Conservation (phyloP, 1,284 basidiomycete species). For the Cutaneotrichosporon sp. region DNA sequence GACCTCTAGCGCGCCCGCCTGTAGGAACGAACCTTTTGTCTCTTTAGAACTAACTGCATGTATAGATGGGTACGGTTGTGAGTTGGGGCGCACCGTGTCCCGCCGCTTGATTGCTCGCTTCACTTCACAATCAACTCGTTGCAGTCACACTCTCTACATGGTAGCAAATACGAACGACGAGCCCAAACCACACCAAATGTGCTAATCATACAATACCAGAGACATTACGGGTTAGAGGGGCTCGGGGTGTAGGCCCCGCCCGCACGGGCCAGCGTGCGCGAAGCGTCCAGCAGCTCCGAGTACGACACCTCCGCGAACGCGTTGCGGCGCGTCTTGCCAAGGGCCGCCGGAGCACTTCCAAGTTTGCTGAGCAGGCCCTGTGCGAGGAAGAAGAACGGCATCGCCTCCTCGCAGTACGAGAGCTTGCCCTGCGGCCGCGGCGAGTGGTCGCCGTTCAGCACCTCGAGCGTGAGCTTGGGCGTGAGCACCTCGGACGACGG, state of each 20-base stretch:
- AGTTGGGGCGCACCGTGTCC: too few relatives aligned
- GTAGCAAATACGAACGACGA: not conserved
- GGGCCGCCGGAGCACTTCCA: not conserved
- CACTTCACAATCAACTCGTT: too few relatives aligned
- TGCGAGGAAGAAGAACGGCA: slow-evolving; percentile 56
- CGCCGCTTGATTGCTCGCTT: too few relatives aligned
- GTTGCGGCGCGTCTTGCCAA: slow-evolving; percentile 38
- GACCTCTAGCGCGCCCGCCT: not conserved
- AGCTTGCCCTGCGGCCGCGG: slow-evolving; percentile 20
- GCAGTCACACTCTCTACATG: not conserved
- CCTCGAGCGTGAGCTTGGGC: slow-evolving; percentile 2
- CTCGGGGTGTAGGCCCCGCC: not conserved
- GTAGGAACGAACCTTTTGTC: not conserved
- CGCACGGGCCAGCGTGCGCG: slow-evolving; percentile 42
- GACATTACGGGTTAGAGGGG: not conserved
- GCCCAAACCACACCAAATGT: not conserved
- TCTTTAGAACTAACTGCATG: not conserved
- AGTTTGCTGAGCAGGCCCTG: slow-evolving; percentile 50
- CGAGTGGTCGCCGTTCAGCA: slow-evolving; percentile 4
- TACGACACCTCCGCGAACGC: slow-evolving; percentile 41
- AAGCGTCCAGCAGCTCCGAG: slow-evolving; percentile 48
- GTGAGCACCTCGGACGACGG: slow-evolving; percentile 1
- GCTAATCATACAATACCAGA: slow-evolving; percentile 8
- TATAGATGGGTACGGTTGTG: not conserved
- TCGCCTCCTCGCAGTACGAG: slow-evolving; percentile 53